phyloP scores from a whole-genome alignment of 192 early-diverging fungal species.

The Pilaira anomala region DNA sequence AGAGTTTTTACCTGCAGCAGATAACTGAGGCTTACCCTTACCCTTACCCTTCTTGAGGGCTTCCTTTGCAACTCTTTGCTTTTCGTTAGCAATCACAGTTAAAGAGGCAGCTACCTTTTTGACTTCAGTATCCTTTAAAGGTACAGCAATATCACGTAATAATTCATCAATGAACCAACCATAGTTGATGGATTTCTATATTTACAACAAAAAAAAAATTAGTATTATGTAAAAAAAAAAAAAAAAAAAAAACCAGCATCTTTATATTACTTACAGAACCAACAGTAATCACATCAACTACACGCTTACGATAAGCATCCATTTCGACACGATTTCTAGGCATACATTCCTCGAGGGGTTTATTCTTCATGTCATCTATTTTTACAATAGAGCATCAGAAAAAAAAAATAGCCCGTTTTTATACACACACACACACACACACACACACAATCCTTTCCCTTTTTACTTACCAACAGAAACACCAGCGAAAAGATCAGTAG shows the following conservation, averaged over 20 bases:
- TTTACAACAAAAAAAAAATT: not conserved
- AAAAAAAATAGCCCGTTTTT: not conserved
- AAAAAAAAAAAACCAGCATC: too few species aligned
- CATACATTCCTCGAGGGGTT: constrained; percentile 32
- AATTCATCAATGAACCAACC: constrained; percentile 63
- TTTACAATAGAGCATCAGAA: not conserved
- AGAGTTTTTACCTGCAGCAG: constrained; percentile 24
- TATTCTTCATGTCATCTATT: constrained; percentile 1
- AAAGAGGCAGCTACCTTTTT: constrained; percentile 59
- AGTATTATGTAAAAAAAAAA: not conserved
- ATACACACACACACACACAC: too few species aligned
- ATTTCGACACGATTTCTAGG: constrained; percentile 71
- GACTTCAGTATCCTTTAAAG: constrained; percentile 63
- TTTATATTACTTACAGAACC: constrained; percentile 20
- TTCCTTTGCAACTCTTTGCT: constrained; percentile 62
- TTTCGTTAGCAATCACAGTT: constrained; percentile 70
- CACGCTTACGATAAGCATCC: constrained; percentile 56
- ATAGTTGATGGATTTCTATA: constrained; percentile 31
- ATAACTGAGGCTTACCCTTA: constrained; percentile 30
- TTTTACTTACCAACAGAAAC: constrained; percentile 41
- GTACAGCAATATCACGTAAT: constrained; percentile 57
- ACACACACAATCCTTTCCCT: not conserved
- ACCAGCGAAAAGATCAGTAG: constrained; percentile 60
- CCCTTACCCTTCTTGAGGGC: constrained; percentile 70
- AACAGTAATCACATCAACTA: constrained; percentile 59